Evolutionary conservation across 2,329 filamentous ascomycete species (phyloP), one percentile per base, ranked within the genome.

Genomic region (Claviceps maximensis): DNA sequence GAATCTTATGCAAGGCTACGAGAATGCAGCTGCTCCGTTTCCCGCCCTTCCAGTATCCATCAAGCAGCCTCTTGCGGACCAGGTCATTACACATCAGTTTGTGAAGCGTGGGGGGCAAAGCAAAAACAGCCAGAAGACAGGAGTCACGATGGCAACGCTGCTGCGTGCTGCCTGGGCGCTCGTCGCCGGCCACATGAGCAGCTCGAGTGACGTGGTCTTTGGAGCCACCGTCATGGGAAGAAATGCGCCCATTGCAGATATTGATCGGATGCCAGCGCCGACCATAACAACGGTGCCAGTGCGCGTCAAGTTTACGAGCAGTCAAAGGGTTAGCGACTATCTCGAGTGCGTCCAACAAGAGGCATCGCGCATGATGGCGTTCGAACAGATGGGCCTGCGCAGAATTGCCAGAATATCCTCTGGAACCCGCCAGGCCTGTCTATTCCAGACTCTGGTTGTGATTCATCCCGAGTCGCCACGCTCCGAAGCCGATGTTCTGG

Each of bases 101-200:
- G 13, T 5, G 4, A 27, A 7, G 17, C 41, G 4, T 9, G 46
- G 19, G n/a, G n/a, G n/a, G n/a, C n/a, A n/a, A n/a, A n/a, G n/a
- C n/a, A n/a, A n/a, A 33, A 7, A 29, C 29, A 15, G 4, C n/a
- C 29, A 23, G 2, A 31, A 23, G 2, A 31, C 56, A 66, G 73
- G 53, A 72, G 49, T 49, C 1, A 60, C 57, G 0, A 48, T 50
- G 2, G 51, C 60, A 0, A 60, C 51, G 0, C 2, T 60, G 3
- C 38, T 63, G 15, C 54, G 57, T 1, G 71, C 74, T 31, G 78
- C 79, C 0, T 71, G 76, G 59, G 71, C 73, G 9, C 72, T 75
- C 49, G 59, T 83, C 1, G 59, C 80, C 4, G 64, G 70, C 19
- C 65, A 67, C 7, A 82, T 82, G 56, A 60, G 70, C 2, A 75